Evolutionary conservation across 305 asterid species (phyloP), one percentile per base, ranked within the genome.

Genomic region (Fraxinus latifolia): DNA sequence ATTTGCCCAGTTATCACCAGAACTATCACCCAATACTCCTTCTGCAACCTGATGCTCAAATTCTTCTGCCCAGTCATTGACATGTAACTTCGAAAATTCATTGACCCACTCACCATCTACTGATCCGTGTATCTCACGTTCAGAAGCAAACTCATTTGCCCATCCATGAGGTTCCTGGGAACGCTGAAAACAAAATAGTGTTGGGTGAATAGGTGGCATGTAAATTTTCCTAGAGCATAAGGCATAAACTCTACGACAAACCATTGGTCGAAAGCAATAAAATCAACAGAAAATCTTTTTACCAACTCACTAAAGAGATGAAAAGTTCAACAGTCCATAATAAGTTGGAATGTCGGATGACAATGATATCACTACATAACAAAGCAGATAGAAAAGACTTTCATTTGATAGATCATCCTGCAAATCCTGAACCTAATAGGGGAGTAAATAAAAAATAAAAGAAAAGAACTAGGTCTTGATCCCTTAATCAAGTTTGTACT

Each of bases 11-110:
- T 82, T 89, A 88, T 95, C 98, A 84, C 90, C 91, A 83, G 98
- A 85, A 88, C 85, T 55, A 82, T 95, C 98, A 37, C 93, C 98
- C 47, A 95, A 83, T 21, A 87, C 14, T 84, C 98, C 99, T 86
- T 92, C 95, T 78, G 97, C 95, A 88, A 95, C 91, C 88, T 95
- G 97, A 68, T 88, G 95, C 87, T 93, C 98, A 86, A 97, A 97
- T 85, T 95, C 98, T 37, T 97, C 98, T 0, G 97, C 91, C 99
- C 98, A 95, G 85, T 93, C 98, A 77, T 93, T 86, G 81, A 97
- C 98, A 44, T 92, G 92, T 79, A 97, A 85, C 85, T 95, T 97
- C 15, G 99, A 97, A 90, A 97, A 97, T 82, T 97, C 98, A 86
- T 86, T 85, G 78, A 84, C 98, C 99, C 99, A 97, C 85, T 92